These are phyloP conservation scores for Kuraishia molischiana DNA, from an alignment of 805 yeast genomes.

Conservation along the genomic window DNA sequence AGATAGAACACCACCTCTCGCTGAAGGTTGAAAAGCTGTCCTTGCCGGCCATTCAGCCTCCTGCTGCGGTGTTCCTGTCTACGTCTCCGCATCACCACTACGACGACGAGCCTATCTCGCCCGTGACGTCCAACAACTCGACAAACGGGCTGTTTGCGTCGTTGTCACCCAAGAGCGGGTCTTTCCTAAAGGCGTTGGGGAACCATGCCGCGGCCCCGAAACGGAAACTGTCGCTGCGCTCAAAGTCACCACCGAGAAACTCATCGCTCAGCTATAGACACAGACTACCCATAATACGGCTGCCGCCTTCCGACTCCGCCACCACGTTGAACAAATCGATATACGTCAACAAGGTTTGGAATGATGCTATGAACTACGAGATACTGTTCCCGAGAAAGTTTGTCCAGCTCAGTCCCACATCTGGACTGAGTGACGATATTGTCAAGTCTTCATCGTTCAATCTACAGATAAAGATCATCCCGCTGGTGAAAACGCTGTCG, in stretches of 20 bases:
- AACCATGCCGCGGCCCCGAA: background rate
- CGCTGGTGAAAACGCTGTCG: constrained; percentile 50
- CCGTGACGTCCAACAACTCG: constrained; percentile 9
- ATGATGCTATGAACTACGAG: constrained; percentile 59
- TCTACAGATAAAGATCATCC: constrained; percentile 56
- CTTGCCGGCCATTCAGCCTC: constrained; percentile 18
- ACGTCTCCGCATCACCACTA: constrained; percentile 18
- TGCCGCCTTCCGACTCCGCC: constrained; percentile 49
- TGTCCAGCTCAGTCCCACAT: constrained; percentile 51
- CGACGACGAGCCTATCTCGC: background rate
- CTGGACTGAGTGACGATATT: constrained; percentile 15
- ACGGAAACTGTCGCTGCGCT: background rate
- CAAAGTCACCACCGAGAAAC: background rate
- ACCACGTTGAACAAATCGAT: constrained; percentile 62
- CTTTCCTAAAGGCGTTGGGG: constrained; percentile 19
- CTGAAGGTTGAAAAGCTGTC: constrained; percentile 27
- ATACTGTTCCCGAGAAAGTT: constrained; percentile 63
- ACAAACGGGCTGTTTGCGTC: constrained; percentile 9
- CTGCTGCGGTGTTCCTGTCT: constrained; percentile 22
- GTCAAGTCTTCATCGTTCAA: constrained; percentile 21
- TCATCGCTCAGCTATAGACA: constrained; percentile 14
- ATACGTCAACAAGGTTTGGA: constrained; percentile 70
- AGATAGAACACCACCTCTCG: constrained; percentile 30
- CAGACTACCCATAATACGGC: constrained; percentile 37
- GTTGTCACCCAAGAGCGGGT: constrained; percentile 8